A percentile compares a stretch with the other conserved stretches of the same genome.
Conservation (phyloP, 371 early-diverging fungal genomes). For the Zopfochytrium polystomum region DNA sequence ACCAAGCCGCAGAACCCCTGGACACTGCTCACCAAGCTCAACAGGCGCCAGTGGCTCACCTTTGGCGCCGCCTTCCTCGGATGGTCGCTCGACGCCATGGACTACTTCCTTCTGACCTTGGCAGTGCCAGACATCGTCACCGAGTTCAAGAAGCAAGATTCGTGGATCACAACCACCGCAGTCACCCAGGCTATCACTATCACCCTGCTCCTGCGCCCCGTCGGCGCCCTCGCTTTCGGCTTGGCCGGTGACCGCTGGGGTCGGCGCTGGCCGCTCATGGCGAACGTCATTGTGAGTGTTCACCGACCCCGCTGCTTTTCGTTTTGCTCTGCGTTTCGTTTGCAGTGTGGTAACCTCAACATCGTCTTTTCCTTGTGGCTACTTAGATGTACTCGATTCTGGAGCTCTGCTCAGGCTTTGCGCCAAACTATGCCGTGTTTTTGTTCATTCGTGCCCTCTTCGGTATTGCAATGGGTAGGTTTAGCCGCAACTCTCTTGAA, state of each 20-base stretch:
- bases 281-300: slow-evolving; percentile 60
- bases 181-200: slow-evolving; percentile 41
- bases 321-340: no score
- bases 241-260: slow-evolving; percentile 64
- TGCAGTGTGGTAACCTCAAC: no score
- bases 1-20: slow-evolving; percentile 39
- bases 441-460: slow-evolving; percentile 59
- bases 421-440: slow-evolving; percentile 52
- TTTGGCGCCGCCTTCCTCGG: slow-evolving; percentile 63
- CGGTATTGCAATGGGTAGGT: slow-evolving; percentile 65
- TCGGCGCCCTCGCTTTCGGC: slow-evolving; percentile 72
- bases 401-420: slow-evolving; percentile 66
- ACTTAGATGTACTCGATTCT: slow-evolving; percentile 60
- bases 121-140: slow-evolving; percentile 50
- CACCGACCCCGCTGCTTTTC: no score
- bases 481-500: no score
- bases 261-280: slow-evolving; percentile 66
- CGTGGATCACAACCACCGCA: slow-evolving; percentile 13
- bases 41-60: slow-evolving; percentile 38
- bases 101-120: slow-evolving; percentile 63
- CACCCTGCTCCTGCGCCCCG: slow-evolving; percentile 60
- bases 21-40: slow-evolving; percentile 29
- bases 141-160: slow-evolving; percentile 2
- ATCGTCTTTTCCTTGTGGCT: no score
- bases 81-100: slow-evolving; percentile 73